Percentiles rank a stretch among this genome's conserved stretches.
Conservation (phyloP, 208 protist genomes). For the Novymonas esmeraldas region DNA sequence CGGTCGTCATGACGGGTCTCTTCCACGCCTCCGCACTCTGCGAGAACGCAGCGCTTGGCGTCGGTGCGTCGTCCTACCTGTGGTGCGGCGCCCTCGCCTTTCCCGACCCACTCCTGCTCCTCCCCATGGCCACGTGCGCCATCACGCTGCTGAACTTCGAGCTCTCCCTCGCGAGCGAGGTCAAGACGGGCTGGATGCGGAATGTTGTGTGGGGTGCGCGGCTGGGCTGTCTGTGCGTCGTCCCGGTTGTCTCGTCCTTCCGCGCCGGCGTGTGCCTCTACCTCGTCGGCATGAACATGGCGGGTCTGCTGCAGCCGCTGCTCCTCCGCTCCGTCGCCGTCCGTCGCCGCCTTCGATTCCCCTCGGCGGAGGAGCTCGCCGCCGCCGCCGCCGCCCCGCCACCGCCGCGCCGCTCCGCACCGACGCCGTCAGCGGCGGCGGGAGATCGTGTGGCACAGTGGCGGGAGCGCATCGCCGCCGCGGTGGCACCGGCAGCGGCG, state of each 20-base stretch:
- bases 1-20: constrained; percentile 66
- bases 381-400: constrained; percentile 3
- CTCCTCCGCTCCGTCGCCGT: constrained; percentile 60
- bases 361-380: constrained; percentile 20
- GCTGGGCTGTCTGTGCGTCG: constrained; percentile 65
- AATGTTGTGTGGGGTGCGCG: constrained; percentile 87
- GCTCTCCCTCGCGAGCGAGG: constrained; percentile 68
- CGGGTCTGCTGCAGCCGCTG: constrained; percentile 81
- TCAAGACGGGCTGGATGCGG: constrained; percentile 76
- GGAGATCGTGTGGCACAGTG: not conserved
- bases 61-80: constrained; percentile 73
- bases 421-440: not conserved
- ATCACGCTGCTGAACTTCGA: constrained; percentile 89
- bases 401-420: not conserved
- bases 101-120: constrained; percentile 73
- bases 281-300: constrained; percentile 83
- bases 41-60: constrained; percentile 51
- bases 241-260: constrained; percentile 62
- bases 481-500: constrained; percentile 5
- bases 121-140: constrained; percentile 63
- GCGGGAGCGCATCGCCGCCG: constrained; percentile 17
- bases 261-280: constrained; percentile 86
- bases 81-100: constrained; percentile 77
- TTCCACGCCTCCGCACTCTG: constrained; percentile 68
- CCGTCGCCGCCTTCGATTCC: constrained; percentile 61